Evolutionary conservation across 2,329 filamentous ascomycete species (phyloP).

Genomic region (Fusarium globosum): DNA sequence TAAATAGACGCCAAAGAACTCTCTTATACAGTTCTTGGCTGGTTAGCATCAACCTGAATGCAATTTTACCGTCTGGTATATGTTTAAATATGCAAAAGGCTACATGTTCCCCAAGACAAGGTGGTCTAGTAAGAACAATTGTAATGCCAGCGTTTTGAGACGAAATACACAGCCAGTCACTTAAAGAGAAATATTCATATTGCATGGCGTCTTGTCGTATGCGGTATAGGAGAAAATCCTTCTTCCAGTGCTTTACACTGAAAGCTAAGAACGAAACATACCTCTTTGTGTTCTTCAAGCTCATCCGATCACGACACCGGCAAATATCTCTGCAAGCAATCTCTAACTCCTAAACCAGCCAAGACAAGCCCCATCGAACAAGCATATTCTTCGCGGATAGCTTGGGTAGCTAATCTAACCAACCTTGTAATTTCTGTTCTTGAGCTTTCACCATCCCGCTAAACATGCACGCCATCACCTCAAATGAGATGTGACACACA

Average conservation of each 20-base stretch:
- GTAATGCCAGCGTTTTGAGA: not conserved
- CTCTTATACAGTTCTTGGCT: not conserved
- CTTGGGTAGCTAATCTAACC: not conserved
- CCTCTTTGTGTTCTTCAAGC: not conserved
- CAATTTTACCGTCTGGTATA: not conserved
- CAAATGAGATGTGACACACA: not conserved
- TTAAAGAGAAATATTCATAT: not conserved
- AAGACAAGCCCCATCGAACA: not conserved
- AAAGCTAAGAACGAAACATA: too few relatives aligned
- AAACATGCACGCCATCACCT: not conserved
- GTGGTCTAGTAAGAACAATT: too few relatives aligned
- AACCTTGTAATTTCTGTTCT: not conserved
- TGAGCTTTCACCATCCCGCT: not conserved
- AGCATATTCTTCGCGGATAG: not conserved
- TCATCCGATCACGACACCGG: not conserved
- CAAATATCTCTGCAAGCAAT: not conserved
- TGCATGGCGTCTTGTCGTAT: too few relatives aligned
- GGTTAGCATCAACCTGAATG: accelerated
- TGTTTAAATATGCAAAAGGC: not conserved
- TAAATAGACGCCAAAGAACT: not conserved
- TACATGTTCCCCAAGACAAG: too few relatives aligned
- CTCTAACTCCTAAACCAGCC: not conserved
- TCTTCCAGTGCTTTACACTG: too few relatives aligned
- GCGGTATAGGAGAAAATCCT: accelerated
- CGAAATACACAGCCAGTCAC: not conserved